Evolutionary conservation across 2,329 filamentous ascomycete species (phyloP), one percentile per base, ranked within the genome.

Genomic region (Fusarium nematophilum): DNA sequence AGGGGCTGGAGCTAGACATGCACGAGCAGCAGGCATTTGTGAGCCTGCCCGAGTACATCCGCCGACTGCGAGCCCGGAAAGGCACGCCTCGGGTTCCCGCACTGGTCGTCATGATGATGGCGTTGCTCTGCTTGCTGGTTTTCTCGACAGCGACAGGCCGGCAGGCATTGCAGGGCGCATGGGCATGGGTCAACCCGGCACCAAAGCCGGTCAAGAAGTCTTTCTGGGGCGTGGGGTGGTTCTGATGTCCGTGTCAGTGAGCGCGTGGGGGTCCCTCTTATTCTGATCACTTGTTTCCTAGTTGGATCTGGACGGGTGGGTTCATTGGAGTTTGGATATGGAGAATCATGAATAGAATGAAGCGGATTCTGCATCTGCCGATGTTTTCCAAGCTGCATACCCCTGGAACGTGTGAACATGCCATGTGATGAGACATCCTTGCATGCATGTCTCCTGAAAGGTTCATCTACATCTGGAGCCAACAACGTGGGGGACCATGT

Each of bases 11-110:
- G 5, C 17, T 64, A 9, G 62, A 69, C 13, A 23, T 21, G 3
- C 67, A 68, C 4, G 71, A 75, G 37, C 23, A 44, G 3, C 44
- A 47, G 13, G 37, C 26, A 7, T 62, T 66, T 15, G 36, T 63
- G 3, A 62, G 55, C 14, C 44, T 73, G 7, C n/a, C 56, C 3
- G 52, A 64, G 9, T 62, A 73, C 34, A 59, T 70, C 25, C 40
- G 46, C 27, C 50, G 37, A 10, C 44, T 70, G 11, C 56, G 57
- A 14, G 48, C 58, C 29, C 42, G 33, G 6, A 58, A 52, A n/a
- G 46, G 45, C 4, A 34, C 36, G 5, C 66, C 67, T 46, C 48
- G 30, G 4, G 46, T 48, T 17, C 14, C 44, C 21, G 53, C 64
- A 5, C 18, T 63, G 14, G 23, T 27, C 26, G 48, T 66, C 40